These are phyloP conservation scores for Endocladia muricata DNA, from an alignment of 31 red algal genomes.

Conservation along the genomic window DNA sequence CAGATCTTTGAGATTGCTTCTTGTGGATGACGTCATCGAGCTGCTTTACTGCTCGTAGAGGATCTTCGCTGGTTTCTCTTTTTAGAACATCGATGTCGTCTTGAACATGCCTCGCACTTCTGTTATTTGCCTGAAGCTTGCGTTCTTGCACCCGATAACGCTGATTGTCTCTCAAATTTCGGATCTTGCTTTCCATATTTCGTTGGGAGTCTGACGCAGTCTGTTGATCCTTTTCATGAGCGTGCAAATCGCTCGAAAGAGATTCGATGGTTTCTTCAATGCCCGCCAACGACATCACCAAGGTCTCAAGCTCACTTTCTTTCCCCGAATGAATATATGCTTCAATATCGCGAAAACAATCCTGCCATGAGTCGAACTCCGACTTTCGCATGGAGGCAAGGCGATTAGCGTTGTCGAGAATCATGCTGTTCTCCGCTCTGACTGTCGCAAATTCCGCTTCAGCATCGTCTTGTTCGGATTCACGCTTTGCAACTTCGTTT, in stretches of 20 bases:
- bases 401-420: slow-evolving; percentile 14
- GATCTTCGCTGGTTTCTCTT: slow-evolving; percentile 13
- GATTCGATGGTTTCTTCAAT: slow-evolving; percentile 36
- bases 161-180: slow-evolving; percentile 63
- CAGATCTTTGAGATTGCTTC: slow-evolving; percentile 1
- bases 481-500: background rate
- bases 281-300: slow-evolving; percentile 6
- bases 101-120: slow-evolving; percentile 27
- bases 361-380: slow-evolving; percentile 33
- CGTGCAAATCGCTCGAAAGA: slow-evolving; percentile 23
- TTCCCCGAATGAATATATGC: slow-evolving; percentile 36
- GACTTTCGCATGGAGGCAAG: slow-evolving; percentile 26
- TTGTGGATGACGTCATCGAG: slow-evolving; percentile 12
- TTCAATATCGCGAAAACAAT: slow-evolving; percentile 30
- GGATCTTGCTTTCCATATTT: slow-evolving; percentile 47
- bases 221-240: slow-evolving; percentile 61
- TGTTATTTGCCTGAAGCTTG: slow-evolving; percentile 11
- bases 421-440: slow-evolving; percentile 13
- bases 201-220: slow-evolving; percentile 49
- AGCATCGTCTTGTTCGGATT: slow-evolving; percentile 16
- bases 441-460: slow-evolving; percentile 27
- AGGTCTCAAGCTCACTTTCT: slow-evolving; percentile 25
- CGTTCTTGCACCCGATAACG: slow-evolving; percentile 40
- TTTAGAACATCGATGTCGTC: slow-evolving; percentile 27
- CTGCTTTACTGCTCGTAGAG: slow-evolving; percentile 16